Evolutionary conservation across 148 eudicot genomes (phyloP).

Genomic region (Vaccinium myrtillus): DNA sequence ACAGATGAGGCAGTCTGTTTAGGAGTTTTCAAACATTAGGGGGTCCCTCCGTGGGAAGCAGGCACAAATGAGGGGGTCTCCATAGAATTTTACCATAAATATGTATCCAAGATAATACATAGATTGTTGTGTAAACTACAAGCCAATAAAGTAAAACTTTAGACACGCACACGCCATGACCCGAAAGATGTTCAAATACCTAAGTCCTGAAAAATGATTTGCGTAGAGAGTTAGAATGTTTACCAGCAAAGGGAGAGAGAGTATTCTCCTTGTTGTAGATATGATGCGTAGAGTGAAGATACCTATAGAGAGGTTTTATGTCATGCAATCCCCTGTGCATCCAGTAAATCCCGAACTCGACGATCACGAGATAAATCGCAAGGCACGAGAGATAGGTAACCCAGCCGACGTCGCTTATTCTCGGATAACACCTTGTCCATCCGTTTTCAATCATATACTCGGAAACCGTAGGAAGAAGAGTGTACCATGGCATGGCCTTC

Average conservation of each 20-base stretch:
- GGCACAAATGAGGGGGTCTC: too few species aligned
- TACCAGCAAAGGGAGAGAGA: conserved; percentile 92
- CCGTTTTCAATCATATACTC: conserved; percentile 74
- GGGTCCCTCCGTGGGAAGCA: too few species aligned
- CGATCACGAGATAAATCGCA: conserved; percentile 47
- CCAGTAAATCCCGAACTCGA: conserved; percentile 91
- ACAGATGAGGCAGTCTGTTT: too few species aligned
- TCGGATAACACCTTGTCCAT: conserved; percentile 65
- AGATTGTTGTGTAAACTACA: too few species aligned
- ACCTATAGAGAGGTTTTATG: conserved; percentile 77
- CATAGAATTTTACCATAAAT: too few species aligned
- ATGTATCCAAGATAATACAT: too few species aligned
- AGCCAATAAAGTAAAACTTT: too few species aligned
- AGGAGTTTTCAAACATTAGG: too few species aligned
- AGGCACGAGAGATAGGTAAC: conserved; percentile 37
- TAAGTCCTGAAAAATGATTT: neutral
- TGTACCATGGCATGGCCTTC: conserved; percentile 90
- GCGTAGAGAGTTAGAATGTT: conserved; percentile 5
- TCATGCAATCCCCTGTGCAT: conserved; percentile 81
- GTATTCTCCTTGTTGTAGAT: conserved; percentile 94
- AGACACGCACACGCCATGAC: too few species aligned
- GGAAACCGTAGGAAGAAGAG: conserved; percentile 54
- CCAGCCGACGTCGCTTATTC: conserved; percentile 60
- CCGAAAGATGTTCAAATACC: too few species aligned
- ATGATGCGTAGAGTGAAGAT: conserved; percentile 89